Base-by-base conservation (phyloP, 495 filamentous ascomycete genomes). In the Trichoderma erinaceum region DNA sequence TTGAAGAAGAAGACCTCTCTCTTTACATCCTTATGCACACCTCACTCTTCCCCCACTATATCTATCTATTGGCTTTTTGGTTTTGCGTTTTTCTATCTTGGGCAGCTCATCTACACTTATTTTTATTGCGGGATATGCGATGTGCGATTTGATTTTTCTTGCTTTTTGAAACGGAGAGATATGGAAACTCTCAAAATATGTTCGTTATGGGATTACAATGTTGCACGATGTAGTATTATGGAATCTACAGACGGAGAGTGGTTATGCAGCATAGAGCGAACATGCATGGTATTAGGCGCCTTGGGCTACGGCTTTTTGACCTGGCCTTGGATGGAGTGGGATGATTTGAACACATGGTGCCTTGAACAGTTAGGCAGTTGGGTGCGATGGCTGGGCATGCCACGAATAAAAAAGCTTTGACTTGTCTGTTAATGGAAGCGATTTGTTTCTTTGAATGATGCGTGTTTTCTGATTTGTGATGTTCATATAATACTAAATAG, bases 11-110 rank as follows among this genome's bases (percentile, higher is more conserved):
- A 70, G 58, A 41, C n/a, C n/a, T 52, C 48, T 52, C 48, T 21
- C 21, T 52, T 52, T 29, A 29, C 18, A 52, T 23, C 44, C 13
- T 7, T 48, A 6, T 52, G 6, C 21, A 65, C 66, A 68, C 65
- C 61, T 72, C 69, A n/a, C n/a, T n/a, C 56, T 58, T 73, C 68
- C 71, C 52, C 67, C 70, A 77, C 58, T 70, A 67, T 69, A 69
- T 29, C 71, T 76, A 74, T 70, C 68, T 73, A 74, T 70, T 73
- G 71, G 72, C 25, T 13, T 25, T 67, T 68, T 66, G 56, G 27
- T 63, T 70, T 76, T 71, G 1, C 1, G 69, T 73, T 70, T 72
- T 71, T 72, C 71, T 48, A 50, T 64, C 27, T 52, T 64, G 35
- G 68, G 46, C 67, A 71, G 74, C 74, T 72, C 74, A 74, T 43